phyloP scores from a whole-genome alignment of 495 filamentous ascomycete genomes.

The Talaromyces nanjingensis region DNA sequence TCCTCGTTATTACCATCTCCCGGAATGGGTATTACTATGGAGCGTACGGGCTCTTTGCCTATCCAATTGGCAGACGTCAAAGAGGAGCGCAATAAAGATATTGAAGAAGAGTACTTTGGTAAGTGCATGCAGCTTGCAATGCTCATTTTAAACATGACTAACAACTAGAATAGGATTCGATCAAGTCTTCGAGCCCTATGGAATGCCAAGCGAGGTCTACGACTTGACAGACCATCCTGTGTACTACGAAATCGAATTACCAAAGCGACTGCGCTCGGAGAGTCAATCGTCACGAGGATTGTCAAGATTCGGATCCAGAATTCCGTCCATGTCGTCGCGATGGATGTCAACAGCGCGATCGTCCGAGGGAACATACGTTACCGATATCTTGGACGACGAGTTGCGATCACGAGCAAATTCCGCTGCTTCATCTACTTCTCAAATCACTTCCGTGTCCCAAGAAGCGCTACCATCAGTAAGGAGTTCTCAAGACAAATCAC shows the following conservation, averaged over 20 bases:
- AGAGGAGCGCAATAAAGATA: slow-evolving; percentile 40
- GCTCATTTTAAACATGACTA: neutral
- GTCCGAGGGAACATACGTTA: neutral
- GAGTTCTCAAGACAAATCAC: slow-evolving; percentile 55
- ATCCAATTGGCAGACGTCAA: slow-evolving; percentile 45
- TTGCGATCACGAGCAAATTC: slow-evolving; percentile 49
- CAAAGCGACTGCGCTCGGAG: slow-evolving; percentile 58
- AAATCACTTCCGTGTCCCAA: slow-evolving; percentile 46
- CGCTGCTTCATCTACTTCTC: slow-evolving; percentile 60
- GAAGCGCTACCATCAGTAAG: slow-evolving; percentile 60
- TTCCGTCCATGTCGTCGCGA: slow-evolving; percentile 66
- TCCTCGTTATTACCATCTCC: slow-evolving; percentile 53
- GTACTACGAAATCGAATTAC: slow-evolving; percentile 38
- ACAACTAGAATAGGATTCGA: neutral
- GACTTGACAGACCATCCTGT: slow-evolving; percentile 55
- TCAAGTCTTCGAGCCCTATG: slow-evolving; percentile 6
- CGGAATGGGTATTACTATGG: slow-evolving; percentile 43
- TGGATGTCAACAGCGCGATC: slow-evolving; percentile 42
- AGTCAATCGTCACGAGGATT: slow-evolving; percentile 60
- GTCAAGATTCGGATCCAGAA: slow-evolving; percentile 59
- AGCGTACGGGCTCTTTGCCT: slow-evolving; percentile 32
- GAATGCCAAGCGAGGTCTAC: slow-evolving; percentile 40
- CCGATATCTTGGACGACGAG: slow-evolving; percentile 21
- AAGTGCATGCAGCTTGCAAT: slow-evolving; percentile 12
- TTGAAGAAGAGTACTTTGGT: slow-evolving; percentile 43